Conservation (phyloP, 768 basidiomycete species). For the Paxillus rubicundulus region DNA sequence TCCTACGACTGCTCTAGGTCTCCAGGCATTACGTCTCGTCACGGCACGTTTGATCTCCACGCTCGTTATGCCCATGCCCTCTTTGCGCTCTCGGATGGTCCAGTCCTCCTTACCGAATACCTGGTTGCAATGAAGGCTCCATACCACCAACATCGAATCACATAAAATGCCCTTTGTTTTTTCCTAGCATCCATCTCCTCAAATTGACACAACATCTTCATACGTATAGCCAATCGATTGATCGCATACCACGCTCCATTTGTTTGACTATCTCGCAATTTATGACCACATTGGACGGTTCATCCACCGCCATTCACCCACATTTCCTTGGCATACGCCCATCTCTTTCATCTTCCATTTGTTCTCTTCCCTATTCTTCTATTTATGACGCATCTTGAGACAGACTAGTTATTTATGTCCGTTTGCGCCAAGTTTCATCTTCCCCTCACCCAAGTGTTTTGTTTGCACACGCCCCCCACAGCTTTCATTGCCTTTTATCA, state of each 20-base stretch:
- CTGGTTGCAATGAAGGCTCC: slow-evolving; percentile 5
- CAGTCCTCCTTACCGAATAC: slow-evolving; percentile 9
- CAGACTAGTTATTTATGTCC: slow-evolving; percentile 29
- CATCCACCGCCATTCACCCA: slow-evolving; percentile 22
- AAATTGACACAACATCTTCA: slow-evolving; percentile 21
- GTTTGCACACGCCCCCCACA: neutral
- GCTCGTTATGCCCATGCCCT: slow-evolving; percentile 13
- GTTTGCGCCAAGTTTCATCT: slow-evolving; percentile 23
- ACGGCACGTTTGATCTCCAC: slow-evolving; percentile 14
- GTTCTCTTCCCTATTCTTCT: slow-evolving; percentile 7
- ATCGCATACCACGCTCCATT: slow-evolving; percentile 30
- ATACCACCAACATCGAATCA: slow-evolving; percentile 10
- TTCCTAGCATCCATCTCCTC: slow-evolving; percentile 16
- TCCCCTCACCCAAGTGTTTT: slow-evolving; percentile 1
- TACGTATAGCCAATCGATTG: slow-evolving; percentile 19
- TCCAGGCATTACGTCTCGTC: slow-evolving; percentile 11
- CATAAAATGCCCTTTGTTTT: slow-evolving; percentile 10
- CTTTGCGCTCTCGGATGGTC: slow-evolving; percentile 5
- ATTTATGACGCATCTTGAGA: slow-evolving; percentile 34
- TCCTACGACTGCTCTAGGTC: slow-evolving; percentile 8
- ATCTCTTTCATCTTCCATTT: neutral
- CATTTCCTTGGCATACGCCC: slow-evolving; percentile 10
- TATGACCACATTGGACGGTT: slow-evolving; percentile 31
- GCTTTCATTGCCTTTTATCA: neutral
- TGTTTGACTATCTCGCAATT: slow-evolving; percentile 27